Conservation (phyloP, 345 rosid genomes). For the Boechera divaricarpa region DNA sequence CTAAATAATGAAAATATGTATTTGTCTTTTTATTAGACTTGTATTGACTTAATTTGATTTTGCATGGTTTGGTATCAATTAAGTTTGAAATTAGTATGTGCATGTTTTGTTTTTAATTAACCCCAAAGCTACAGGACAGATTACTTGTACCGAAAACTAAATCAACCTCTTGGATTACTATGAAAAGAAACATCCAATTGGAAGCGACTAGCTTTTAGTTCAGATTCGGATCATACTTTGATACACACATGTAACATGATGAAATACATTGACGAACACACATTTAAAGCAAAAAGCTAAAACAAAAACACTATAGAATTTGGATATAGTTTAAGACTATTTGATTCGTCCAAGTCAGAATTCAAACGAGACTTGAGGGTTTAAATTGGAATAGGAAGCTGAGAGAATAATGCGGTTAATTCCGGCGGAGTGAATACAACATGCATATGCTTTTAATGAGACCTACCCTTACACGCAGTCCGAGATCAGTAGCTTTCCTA, state of each 20-base stretch:
- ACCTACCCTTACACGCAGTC: conserved; percentile 48
- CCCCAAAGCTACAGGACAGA: conserved; percentile 18
- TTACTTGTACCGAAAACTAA: conserved; percentile 18
- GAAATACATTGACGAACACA: conserved; percentile 15
- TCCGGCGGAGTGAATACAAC: conserved; percentile 34
- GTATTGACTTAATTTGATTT: conserved; percentile 1
- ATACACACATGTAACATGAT: conserved; percentile 29
- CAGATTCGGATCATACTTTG: conserved; percentile 24
- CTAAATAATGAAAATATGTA: background rate
- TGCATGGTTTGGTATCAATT: background rate
- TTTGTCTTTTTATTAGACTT: background rate
- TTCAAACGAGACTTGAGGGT: conserved; percentile 25
- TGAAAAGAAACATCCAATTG: conserved; percentile 34
- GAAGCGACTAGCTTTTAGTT: conserved; percentile 18
- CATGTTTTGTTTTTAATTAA: conserved; percentile 31
- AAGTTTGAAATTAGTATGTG: conserved; percentile 10
- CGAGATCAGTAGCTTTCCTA: conserved; percentile 47
- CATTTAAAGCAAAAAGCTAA: conserved; percentile 22
- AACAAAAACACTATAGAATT: conserved; percentile 5
- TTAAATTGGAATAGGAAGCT: conserved; percentile 6
- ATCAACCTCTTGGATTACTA: conserved; percentile 18
- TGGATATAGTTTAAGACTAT: conserved; percentile 3
- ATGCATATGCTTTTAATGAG: conserved; percentile 45
- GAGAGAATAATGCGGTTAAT: conserved; percentile 35
- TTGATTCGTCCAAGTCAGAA: conserved; percentile 35